Evolutionary conservation across 1,284 basidiomycete genomes (phyloP).

Genomic region (Cystobasidiaceae sp.): DNA sequence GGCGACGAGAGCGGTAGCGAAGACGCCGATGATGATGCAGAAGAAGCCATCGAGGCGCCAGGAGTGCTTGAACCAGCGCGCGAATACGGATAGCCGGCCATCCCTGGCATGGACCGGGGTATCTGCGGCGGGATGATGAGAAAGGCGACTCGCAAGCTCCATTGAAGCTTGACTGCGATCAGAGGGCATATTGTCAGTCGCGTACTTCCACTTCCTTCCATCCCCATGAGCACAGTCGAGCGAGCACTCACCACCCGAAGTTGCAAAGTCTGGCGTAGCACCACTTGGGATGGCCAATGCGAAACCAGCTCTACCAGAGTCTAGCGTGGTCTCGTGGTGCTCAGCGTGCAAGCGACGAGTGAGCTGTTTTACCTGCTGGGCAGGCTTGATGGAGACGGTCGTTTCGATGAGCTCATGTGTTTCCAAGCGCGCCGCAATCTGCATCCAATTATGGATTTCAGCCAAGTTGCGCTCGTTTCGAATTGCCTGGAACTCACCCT

Average conservation of each 20-base stretch:
- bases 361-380: conserved; percentile 45
- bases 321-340: conserved; percentile 67
- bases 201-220: too few relatives aligned
- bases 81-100: conserved; percentile 50
- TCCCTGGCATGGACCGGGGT: conserved; percentile 37
- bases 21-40: not conserved
- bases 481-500: conserved; percentile 63
- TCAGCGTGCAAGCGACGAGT: conserved; percentile 69
- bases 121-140: conserved; percentile 64
- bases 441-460: too few relatives aligned
- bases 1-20: conserved; percentile 1
- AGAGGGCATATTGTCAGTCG: too few relatives aligned
- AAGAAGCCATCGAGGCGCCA: not conserved
- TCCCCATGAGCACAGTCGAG: too few relatives aligned
- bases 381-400: conserved; percentile 51
- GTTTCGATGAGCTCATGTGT: conserved; percentile 72
- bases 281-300: conserved; percentile 82
- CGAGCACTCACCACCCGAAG: conserved; percentile 50
- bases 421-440: conserved; percentile 79
- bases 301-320: conserved; percentile 70
- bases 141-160: conserved; percentile 75
- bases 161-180: conserved; percentile 68
- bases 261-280: conserved; percentile 69
- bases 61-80: conserved; percentile 56
- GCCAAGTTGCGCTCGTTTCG: too few relatives aligned